phyloP scores from a whole-genome alignment of 495 filamentous ascomycete genomes.

The Tuber borchii region DNA sequence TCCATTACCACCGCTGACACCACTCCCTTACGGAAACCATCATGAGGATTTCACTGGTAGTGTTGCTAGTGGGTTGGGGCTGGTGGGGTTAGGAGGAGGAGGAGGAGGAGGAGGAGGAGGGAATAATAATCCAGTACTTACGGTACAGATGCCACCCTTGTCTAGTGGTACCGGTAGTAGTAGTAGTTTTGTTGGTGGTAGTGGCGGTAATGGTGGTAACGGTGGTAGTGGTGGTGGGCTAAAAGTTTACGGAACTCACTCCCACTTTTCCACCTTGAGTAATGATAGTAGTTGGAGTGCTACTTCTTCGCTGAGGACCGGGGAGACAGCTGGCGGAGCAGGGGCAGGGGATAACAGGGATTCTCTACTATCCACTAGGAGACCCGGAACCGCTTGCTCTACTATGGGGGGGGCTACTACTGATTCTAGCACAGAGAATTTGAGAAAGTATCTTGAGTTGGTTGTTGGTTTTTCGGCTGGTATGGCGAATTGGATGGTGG shows the following conservation, averaged over 20 bases:
- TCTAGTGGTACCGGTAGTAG: background rate
- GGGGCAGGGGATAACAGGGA: background rate
- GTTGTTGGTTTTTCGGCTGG: constrained; percentile 38
- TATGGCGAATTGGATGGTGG: constrained; percentile 41
- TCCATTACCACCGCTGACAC: constrained; percentile 8
- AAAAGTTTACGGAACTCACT: background rate
- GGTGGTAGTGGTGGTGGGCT: background rate
- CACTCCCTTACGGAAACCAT: background rate
- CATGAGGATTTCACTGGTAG: background rate
- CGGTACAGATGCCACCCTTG: background rate
- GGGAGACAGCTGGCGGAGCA: background rate
- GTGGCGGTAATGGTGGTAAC: no score
- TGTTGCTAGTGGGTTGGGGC: background rate
- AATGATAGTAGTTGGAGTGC: background rate
- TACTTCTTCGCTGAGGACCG: background rate
- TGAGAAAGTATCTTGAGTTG: constrained; percentile 33
- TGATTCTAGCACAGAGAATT: constrained; percentile 15
- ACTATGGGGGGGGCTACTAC: background rate
- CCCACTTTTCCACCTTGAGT: background rate
- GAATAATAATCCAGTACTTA: background rate
- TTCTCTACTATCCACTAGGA: background rate
- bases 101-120: background rate
- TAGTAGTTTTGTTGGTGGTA: background rate
- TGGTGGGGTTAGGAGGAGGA: background rate
- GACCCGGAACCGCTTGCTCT: background rate